A percentile compares a stretch with the other conserved stretches of the same genome.
These are phyloP conservation scores for Huntiella bhutanensis DNA, from an alignment of 2,329 filamentous ascomycete species.

Conservation along the genomic window DNA sequence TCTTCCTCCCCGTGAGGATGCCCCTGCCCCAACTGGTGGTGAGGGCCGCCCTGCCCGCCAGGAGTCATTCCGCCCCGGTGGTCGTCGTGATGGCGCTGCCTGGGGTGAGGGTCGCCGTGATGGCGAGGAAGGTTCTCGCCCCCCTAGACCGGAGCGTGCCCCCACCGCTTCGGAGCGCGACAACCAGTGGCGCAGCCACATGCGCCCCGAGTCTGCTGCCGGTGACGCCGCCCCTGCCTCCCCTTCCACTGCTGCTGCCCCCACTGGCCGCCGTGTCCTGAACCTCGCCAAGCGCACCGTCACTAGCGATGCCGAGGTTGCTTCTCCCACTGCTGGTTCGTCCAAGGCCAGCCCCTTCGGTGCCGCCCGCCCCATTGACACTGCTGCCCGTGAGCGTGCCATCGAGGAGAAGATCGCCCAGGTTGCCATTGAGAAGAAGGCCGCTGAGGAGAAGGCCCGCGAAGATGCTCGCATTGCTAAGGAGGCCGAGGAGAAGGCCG, in stretches of 20 bases:
- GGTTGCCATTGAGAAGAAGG: conserved; percentile 61
- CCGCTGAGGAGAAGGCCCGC: conserved; percentile 70
- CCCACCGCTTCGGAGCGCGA: conserved; percentile 84
- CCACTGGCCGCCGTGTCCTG: conserved; percentile 53
- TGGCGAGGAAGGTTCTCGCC: conserved; percentile 58
- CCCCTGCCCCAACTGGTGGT: conserved; percentile 30
- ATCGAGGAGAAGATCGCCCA: conserved; percentile 68
- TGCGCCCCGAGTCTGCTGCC: conserved; percentile 56
- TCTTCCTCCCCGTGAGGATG: conserved; percentile 49
- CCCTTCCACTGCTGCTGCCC: conserved; percentile 25
- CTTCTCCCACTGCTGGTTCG: conserved; percentile 37
- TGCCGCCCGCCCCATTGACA: conserved; percentile 84
- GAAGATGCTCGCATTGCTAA: conserved; percentile 45
- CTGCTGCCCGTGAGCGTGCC: conserved; percentile 69
- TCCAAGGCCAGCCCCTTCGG: conserved; percentile 87
- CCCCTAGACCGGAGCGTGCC: conserved; percentile 55
- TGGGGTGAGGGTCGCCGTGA: conserved; percentile 48
- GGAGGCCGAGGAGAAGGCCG: conserved; percentile 22
- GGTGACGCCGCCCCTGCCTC: conserved; percentile 54
- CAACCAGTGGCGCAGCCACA: conserved; percentile 78
- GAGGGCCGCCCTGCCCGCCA: conserved; percentile 36
- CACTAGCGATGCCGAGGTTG: conserved; percentile 41
- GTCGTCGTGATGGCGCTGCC: conserved; percentile 50
- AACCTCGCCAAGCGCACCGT: conserved; percentile 86
- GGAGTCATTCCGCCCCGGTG: conserved; percentile 40